These are phyloP conservation scores for Exophiala alcalophila DNA, from an alignment of 2,329 filamentous ascomycete genomes.

Conservation along the genomic window DNA sequence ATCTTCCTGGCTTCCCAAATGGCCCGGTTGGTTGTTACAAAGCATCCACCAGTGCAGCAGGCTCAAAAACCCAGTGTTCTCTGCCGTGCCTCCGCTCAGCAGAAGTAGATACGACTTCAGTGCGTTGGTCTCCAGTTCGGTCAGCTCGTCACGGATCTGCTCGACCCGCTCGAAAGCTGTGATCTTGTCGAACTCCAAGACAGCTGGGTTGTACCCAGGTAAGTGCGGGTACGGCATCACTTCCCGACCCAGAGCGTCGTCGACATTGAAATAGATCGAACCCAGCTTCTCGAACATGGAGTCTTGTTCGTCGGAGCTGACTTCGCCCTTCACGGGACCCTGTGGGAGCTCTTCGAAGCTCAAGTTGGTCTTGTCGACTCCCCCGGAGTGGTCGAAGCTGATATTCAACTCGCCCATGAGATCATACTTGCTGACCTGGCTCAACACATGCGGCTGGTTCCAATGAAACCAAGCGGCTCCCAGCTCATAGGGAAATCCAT, in stretches of 20 bases:
- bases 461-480: conserved; percentile 51
- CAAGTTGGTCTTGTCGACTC: background rate
- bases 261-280: conserved; percentile 35
- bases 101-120: conserved; percentile 44
- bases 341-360: background rate
- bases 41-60: conserved; percentile 50
- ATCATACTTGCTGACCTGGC: conserved; percentile 46
- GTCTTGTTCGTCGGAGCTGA: conserved; percentile 2
- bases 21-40: conserved; percentile 41
- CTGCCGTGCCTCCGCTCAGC: conserved; percentile 43
- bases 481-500: conserved; percentile 47
- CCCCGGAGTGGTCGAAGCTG: conserved; percentile 35
- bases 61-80: conserved; percentile 47
- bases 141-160: conserved; percentile 39
- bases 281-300: conserved; percentile 22
- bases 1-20: conserved; percentile 39
- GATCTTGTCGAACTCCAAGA: conserved; percentile 39
- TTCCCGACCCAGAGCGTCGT: conserved; percentile 33
- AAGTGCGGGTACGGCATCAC: conserved; percentile 43
- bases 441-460: conserved; percentile 44
- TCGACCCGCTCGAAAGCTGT: conserved; percentile 44
- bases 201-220: conserved; percentile 34
- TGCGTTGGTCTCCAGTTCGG: conserved; percentile 39
- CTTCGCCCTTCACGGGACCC: background rate
- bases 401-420: conserved; percentile 42